A percentile compares a stretch with the other conserved stretches of the same genome.
Evolutionary conservation across 495 filamentous ascomycete genomes (phyloP).

Genomic region (Hypomontagnella monticulosa): DNA sequence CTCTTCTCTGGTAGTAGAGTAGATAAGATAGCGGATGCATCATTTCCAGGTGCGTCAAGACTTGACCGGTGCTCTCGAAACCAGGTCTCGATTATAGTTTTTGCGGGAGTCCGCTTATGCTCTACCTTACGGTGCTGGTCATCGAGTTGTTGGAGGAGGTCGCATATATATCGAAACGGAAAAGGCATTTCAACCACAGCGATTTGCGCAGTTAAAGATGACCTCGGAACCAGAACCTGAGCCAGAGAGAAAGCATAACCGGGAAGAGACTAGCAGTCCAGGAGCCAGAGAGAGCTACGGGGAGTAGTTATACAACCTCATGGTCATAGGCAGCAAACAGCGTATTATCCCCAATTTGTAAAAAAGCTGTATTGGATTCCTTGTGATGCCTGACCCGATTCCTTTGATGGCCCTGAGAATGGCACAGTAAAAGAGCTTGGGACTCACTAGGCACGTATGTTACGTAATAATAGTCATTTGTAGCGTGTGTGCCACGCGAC

Average conservation of each 20-base stretch:
- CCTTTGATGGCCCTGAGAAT: background rate
- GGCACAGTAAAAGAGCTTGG: background rate
- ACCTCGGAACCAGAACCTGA: too few relatives aligned
- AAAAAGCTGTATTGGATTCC: background rate
- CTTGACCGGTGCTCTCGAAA: slow-evolving; percentile 63
- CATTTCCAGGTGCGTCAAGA: slow-evolving; percentile 62
- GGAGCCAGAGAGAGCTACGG: background rate
- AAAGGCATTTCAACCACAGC: slow-evolving; percentile 40
- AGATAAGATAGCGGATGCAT: slow-evolving; percentile 71
- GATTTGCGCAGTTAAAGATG: background rate
- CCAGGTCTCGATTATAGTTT: slow-evolving; percentile 64
- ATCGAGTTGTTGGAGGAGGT: slow-evolving; percentile 50
- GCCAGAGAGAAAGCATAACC: background rate
- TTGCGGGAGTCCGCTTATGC: slow-evolving; percentile 47
- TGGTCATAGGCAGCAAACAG: slow-evolving; percentile 26
- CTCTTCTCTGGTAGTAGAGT: slow-evolving; percentile 78
- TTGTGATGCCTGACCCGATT: slow-evolving; percentile 25
- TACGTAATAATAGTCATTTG: slow-evolving; percentile 2
- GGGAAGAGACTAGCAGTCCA: background rate
- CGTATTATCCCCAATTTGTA: slow-evolving; percentile 13
- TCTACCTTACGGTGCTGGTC: slow-evolving; percentile 45
- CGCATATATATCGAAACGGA: slow-evolving; percentile 45
- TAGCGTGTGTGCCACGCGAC: slow-evolving; percentile 35
- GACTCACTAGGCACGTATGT: background rate
- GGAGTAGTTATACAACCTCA: too few relatives aligned